phyloP scores from a whole-genome alignment of 345 rosid genomes.

The Citrus mangshanensis region DNA sequence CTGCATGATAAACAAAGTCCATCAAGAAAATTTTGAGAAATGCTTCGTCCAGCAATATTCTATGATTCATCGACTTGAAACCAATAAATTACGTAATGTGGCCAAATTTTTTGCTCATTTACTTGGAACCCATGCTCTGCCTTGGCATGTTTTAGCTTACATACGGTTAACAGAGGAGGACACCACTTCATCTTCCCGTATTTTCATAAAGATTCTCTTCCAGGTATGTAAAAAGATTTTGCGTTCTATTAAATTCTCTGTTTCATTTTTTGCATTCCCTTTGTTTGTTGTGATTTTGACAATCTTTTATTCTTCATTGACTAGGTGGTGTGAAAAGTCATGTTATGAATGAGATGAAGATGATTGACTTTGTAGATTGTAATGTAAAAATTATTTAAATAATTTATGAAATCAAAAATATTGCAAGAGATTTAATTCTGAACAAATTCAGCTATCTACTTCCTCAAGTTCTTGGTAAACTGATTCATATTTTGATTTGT shows the following conservation, averaged over 20 bases:
- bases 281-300: neutral
- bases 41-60: slow-evolving; percentile 92
- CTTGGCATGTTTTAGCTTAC: slow-evolving; percentile 92
- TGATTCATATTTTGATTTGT: neutral
- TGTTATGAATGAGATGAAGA: neutral
- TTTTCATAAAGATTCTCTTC: slow-evolving; percentile 94
- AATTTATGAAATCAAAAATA: neutral
- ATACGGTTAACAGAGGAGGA: slow-evolving; percentile 90
- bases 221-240: slow-evolving; percentile 44
- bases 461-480: neutral
- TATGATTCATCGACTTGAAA: slow-evolving; percentile 94
- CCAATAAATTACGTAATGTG: slow-evolving; percentile 82
- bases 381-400: neutral
- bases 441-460: neutral
- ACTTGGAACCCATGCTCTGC: slow-evolving; percentile 86
- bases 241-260: neutral
- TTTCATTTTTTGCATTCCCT: neutral
- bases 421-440: neutral
- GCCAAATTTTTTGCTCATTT: slow-evolving; percentile 96
- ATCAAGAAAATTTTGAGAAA: slow-evolving; percentile 90
- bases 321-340: neutral
- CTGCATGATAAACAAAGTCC: slow-evolving; percentile 86
- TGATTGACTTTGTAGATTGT: neutral
- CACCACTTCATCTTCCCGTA: slow-evolving; percentile 88
- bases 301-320: neutral